A percentile compares a stretch with the other conserved stretches of the same genome.
Evolutionary conservation across 1,139 yeast genomes (phyloP).

Genomic region (Nakaseomyces glabratus): DNA sequence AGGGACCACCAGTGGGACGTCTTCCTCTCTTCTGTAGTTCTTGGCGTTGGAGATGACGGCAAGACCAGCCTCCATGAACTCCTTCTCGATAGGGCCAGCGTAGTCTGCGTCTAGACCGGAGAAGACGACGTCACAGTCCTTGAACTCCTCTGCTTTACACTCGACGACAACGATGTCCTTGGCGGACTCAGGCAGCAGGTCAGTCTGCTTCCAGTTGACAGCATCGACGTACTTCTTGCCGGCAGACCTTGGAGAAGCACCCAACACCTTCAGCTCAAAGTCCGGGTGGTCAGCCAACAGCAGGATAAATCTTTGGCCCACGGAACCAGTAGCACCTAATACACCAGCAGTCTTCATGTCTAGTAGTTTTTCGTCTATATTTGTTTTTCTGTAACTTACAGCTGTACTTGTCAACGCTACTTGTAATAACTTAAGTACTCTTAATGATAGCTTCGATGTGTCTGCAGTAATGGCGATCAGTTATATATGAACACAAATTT

Average conservation of each 20-base stretch:
- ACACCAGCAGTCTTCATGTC: slow-evolving; percentile 55
- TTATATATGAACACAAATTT: background rate
- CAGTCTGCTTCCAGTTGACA: slow-evolving; percentile 91
- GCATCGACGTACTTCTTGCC: slow-evolving; percentile 83
- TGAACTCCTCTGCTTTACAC: slow-evolving; percentile 67
- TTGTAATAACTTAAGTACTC: too few relatives aligned
- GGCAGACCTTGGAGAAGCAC: slow-evolving; percentile 91
- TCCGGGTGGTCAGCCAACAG: slow-evolving; percentile 82
- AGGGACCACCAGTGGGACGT: slow-evolving; percentile 91
- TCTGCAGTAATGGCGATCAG: too few relatives aligned
- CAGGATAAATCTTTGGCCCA: slow-evolving; percentile 91
- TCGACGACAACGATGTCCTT: slow-evolving; percentile 58
- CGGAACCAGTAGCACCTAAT: slow-evolving; percentile 95
- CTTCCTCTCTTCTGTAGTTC: slow-evolving; percentile 80
- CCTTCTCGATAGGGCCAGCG: slow-evolving; percentile 88
- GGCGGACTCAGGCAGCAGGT: slow-evolving; percentile 63
- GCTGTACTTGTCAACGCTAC: too few relatives aligned
- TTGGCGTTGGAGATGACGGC: slow-evolving; percentile 90
- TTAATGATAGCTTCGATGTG: too few relatives aligned
- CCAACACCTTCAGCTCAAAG: slow-evolving; percentile 73
- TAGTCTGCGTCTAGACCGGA: slow-evolving; percentile 90
- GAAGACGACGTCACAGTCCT: slow-evolving; percentile 87
- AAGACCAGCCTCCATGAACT: slow-evolving; percentile 70
- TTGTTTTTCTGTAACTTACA: too few relatives aligned
- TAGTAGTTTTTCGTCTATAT: slow-evolving; percentile 20